These are phyloP conservation scores for Colletotrichum noveboracense DNA, from an alignment of 2,329 filamentous ascomycete species.

Conservation along the genomic window DNA sequence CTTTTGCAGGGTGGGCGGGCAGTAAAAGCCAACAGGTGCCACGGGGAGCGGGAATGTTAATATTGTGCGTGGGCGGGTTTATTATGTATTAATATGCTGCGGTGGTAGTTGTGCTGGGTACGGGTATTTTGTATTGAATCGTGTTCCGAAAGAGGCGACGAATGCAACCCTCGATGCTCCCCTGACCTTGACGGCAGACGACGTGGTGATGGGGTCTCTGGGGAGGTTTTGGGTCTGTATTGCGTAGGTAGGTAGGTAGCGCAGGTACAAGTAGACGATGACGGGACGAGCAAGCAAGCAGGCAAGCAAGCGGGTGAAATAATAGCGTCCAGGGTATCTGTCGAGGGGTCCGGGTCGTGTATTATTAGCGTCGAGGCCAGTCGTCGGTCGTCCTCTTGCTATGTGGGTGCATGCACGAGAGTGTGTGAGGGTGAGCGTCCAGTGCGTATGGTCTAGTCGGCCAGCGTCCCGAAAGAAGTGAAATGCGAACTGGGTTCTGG, in stretches of 20 bases:
- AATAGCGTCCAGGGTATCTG: background rate
- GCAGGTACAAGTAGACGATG: background rate
- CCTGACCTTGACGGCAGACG: slow-evolving; percentile 7
- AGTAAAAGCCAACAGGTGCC: background rate
- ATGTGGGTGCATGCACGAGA: background rate
- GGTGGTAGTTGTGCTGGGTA: background rate
- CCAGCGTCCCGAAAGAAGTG: background rate
- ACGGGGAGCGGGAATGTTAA: background rate
- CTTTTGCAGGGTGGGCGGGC: background rate
- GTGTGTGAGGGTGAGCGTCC: background rate
- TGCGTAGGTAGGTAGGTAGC: background rate
- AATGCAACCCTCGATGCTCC: slow-evolving; percentile 11
- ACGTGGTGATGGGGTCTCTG: background rate
- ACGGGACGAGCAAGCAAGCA: background rate
- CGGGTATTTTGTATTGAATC: background rate
- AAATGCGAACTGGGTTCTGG: background rate
- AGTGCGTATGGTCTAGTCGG: background rate
- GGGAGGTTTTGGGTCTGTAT: background rate
- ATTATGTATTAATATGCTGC: slow-evolving; percentile 3
- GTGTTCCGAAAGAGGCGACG: slow-evolving; percentile 2
- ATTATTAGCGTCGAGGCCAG: background rate
- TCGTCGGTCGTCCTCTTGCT: background rate
- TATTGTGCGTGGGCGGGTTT: background rate
- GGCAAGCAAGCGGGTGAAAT: background rate
- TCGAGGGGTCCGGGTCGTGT: background rate